Evolutionary conservation across 768 basidiomycete species (phyloP).

Genomic region (Russula sp.): DNA sequence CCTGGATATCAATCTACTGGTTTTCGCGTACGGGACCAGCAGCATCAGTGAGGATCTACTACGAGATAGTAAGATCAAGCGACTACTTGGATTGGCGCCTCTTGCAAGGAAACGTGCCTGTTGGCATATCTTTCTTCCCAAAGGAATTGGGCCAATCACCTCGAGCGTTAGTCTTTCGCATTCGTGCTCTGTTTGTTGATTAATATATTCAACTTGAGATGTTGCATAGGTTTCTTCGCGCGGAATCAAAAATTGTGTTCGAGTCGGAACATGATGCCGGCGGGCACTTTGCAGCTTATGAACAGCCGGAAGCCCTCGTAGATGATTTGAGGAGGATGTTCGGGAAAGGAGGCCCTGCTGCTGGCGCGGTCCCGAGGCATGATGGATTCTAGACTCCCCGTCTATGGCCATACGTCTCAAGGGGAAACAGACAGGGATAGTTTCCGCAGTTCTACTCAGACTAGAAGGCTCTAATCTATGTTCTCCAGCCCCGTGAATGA

Average conservation of each 20-base stretch:
- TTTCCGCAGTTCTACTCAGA: not conserved
- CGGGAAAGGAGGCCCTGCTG: conserved; percentile 49
- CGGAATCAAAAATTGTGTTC: conserved; percentile 44
- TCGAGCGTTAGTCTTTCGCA: conserved; percentile 38
- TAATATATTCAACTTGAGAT: not conserved
- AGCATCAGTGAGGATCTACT: conserved; percentile 37
- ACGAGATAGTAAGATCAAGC: conserved; percentile 30
- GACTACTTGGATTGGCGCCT: conserved; percentile 8
- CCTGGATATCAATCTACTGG: conserved; percentile 41
- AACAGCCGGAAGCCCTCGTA: conserved; percentile 48
- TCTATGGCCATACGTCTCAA: not conserved
- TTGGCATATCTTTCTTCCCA: conserved; percentile 53
- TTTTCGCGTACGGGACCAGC: conserved; percentile 39
- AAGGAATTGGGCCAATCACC: conserved; percentile 43
- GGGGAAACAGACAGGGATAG: not conserved
- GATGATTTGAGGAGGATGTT: conserved; percentile 57
- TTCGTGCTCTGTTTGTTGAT: not conserved
- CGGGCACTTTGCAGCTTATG: conserved; percentile 59
- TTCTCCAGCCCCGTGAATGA: not conserved
- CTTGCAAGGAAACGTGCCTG: conserved; percentile 38
- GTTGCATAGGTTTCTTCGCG: conserved; percentile 27
- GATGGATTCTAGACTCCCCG: conserved; percentile 4
- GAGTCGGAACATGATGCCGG: conserved; percentile 48
- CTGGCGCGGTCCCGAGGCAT: conserved; percentile 44
- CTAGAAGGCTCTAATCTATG: not conserved